phyloP scores from a whole-genome alignment of 2,329 filamentous ascomycete species.

The Penicillium janthinellum region DNA sequence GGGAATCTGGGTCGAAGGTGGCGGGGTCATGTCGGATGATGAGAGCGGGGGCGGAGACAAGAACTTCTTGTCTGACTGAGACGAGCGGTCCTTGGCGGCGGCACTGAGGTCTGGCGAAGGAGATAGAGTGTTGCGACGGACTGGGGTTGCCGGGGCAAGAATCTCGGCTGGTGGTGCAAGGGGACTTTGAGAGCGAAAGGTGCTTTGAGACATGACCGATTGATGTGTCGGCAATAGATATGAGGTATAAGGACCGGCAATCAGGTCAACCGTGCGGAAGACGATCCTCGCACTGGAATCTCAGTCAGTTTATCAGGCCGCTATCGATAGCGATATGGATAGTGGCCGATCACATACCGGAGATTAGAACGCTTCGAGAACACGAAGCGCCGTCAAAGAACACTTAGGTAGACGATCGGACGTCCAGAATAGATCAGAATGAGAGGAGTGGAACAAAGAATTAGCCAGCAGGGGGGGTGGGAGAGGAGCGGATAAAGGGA shows the following conservation, averaged over 20 bases:
- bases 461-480: neutral
- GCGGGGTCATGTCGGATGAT: constrained; percentile 61
- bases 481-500: constrained; percentile 1
- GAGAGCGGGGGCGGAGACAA: constrained; percentile 49
- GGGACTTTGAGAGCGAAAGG: constrained; percentile 36
- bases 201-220: constrained; percentile 37
- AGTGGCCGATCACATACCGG: constrained; percentile 32
- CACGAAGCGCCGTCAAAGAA: neutral
- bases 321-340: constrained; percentile 9
- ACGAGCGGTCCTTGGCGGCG: constrained; percentile 34
- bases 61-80: constrained; percentile 37
- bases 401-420: neutral
- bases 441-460: neutral
- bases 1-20: constrained; percentile 62
- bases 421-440: neutral
- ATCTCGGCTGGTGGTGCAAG: constrained; percentile 45
- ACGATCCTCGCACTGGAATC: constrained; percentile 25
- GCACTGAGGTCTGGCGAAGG: constrained; percentile 40
- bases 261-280: constrained; percentile 19
- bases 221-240: constrained; percentile 3
- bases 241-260: constrained; percentile 11
- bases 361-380: constrained; percentile 6
- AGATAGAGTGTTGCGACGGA: constrained; percentile 35
- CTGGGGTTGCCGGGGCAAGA: constrained; percentile 38
- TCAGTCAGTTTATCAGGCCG: constrained; percentile 22